Percentiles rank a stretch among this genome's conserved stretches.
phyloP scores from a whole-genome alignment of 345 rosid genomes.

The Eucalyptus camaldulensis region DNA sequence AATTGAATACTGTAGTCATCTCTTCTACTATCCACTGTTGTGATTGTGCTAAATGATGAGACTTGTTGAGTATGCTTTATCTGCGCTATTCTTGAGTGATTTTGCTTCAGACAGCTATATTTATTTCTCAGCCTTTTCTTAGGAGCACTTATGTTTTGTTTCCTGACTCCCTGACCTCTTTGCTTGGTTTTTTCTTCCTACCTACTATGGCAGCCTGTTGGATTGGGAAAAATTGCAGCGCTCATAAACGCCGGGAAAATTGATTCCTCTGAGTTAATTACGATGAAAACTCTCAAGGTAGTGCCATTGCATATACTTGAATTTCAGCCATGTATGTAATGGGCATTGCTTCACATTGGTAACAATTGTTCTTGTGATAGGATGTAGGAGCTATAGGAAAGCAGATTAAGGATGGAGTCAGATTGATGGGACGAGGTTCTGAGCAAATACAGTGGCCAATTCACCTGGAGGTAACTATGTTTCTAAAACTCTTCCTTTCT shows the following conservation, averaged over 20 bases:
- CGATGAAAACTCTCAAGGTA: constrained; percentile 97
- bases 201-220: constrained; percentile 63
- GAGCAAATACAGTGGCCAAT: constrained; percentile 94
- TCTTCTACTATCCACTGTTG: background rate
- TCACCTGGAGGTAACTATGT: constrained; percentile 68
- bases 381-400: constrained; percentile 81
- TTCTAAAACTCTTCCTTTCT: background rate
- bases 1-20: background rate
- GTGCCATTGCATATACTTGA: background rate
- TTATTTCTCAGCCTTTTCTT: background rate
- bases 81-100: background rate
- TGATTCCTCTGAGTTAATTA: constrained; percentile 91
- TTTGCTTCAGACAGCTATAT: background rate
- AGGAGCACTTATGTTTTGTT: background rate
- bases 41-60: background rate
- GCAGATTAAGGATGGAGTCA: constrained; percentile 88
- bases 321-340: background rate
- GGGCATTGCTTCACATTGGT: background rate
- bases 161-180: background rate
- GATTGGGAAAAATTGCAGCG: constrained; percentile 83
- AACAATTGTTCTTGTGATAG: constrained; percentile 4
- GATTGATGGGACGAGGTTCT: constrained; percentile 91
- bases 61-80: background rate
- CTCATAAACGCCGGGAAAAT: constrained; percentile 89
- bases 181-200: background rate